Evolutionary conservation across 768 basidiomycete genomes (phyloP), one percentile per base, ranked within the genome.

Genomic region (Suillus occidentalis): DNA sequence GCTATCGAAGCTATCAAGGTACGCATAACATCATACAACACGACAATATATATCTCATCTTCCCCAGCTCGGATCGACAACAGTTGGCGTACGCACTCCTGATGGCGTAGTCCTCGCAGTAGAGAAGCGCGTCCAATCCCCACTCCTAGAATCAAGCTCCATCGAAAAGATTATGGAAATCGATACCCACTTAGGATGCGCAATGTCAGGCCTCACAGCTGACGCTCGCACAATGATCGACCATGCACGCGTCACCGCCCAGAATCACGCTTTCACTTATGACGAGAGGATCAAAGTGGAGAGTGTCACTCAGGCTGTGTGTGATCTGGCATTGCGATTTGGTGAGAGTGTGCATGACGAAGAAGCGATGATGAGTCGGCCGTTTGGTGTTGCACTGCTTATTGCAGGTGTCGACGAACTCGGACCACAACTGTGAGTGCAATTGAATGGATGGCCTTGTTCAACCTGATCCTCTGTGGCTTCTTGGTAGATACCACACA

Each of bases 151-250:
- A 81, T 89, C 95, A 47, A 91, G 87, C 67, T 96, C 95, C 63
- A 95, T 99, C 73, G 97, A 99, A 78, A 99, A 99, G 84, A 99
- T 99, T 76, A 98, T 99, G 97, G 97, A 99, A 82, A 99, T 99
- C 72, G 97, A 99, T 80, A 69, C 78, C 14, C 97, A 99, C 80
- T 88, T 99, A 65, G 97, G 95, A 12, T 98, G 96, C 71, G 97
- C 97, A 64, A 98, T 99, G 96, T 96, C 94, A 55, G 92, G 92
- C 39, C 85, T 99, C 67, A 97, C 95, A 63, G 97, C 97, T 63
- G 97, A 99, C 79, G 97, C 97, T 53, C 88, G 97, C 67, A 99
- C 97, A 57, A 99, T 99, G 93, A 94, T 99, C 78, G 97, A 99
- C 85, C 97, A 99, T 75, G 97, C 97, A 34, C 87, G 97, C 66